Evolutionary conservation across 2,329 filamentous ascomycete genomes (phyloP).

Genomic region (Ophiocordyceps camponoti-rufipedis): DNA sequence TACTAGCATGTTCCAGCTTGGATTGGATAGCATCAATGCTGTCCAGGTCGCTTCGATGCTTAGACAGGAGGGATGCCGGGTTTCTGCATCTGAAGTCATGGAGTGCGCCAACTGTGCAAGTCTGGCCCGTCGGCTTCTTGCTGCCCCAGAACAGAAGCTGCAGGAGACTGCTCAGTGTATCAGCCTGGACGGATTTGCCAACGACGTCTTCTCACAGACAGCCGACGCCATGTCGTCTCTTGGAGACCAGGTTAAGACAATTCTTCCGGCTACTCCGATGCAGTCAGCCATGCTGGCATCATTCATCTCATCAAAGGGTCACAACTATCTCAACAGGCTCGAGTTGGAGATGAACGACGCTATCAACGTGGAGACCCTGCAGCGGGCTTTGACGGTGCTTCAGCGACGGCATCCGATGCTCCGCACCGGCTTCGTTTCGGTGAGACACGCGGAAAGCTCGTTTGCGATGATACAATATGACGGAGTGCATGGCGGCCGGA

Average conservation of each 20-base stretch:
- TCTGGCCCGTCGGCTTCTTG: constrained; percentile 13
- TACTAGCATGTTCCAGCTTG: constrained; percentile 73
- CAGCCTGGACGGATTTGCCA: constrained; percentile 22
- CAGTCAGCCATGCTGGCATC: constrained; percentile 68
- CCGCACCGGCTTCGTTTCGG: constrained; percentile 51
- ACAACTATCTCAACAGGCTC: constrained; percentile 60
- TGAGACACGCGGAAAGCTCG: constrained; percentile 38
- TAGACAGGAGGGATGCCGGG: constrained; percentile 33
- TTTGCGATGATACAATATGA: constrained; percentile 60
- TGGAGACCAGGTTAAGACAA: constrained; percentile 25
- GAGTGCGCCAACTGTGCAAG: constrained; percentile 32
- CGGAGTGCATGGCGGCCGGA: not conserved
- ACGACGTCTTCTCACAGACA: constrained; percentile 12
- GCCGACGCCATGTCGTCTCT: constrained; percentile 3
- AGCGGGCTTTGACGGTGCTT: constrained; percentile 39
- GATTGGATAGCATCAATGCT: constrained; percentile 79
- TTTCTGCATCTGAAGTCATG: constrained; percentile 59
- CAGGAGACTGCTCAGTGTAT: constrained; percentile 7
- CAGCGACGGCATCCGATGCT: constrained; percentile 48
- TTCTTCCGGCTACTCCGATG: constrained; percentile 63
- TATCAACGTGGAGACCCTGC: constrained; percentile 22
- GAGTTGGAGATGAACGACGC: constrained; percentile 27
- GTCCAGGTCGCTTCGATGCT: constrained; percentile 57
- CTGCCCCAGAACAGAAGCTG: constrained; percentile 2
- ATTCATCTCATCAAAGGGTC: constrained; percentile 47